Evolutionary conservation across 2,329 filamentous ascomycete species (phyloP).

Genomic region (Cladosporium sp.): DNA sequence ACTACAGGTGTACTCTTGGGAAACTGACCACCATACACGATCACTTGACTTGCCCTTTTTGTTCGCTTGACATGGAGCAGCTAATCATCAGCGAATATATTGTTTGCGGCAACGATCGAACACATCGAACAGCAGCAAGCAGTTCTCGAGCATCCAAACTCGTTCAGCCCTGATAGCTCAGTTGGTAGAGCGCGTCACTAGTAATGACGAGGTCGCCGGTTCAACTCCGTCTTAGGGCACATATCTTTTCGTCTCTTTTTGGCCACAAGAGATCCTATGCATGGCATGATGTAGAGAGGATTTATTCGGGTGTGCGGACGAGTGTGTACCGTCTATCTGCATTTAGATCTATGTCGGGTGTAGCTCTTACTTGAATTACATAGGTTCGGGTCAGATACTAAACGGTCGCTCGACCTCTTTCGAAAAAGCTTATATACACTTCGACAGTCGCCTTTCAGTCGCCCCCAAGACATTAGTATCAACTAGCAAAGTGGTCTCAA

Average conservation of each 20-base stretch:
- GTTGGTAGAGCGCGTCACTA: slow-evolving; percentile 21
- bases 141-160: neutral
- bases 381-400: no score
- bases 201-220: slow-evolving; percentile 21
- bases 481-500: no score
- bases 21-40: neutral
- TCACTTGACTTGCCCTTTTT: neutral
- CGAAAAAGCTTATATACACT: no score
- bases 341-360: no score
- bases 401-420: no score
- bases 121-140: neutral
- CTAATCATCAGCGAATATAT: neutral
- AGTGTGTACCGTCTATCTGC: neutral
- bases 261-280: neutral
- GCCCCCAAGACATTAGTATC: no score
- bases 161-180: slow-evolving; percentile 18
- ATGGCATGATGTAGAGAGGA: neutral
- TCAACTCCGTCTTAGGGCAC: slow-evolving; percentile 20
- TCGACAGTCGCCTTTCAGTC: no score
- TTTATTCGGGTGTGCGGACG: neutral
- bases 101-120: neutral
- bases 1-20: neutral
- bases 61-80: neutral
- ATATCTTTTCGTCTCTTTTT: slow-evolving; percentile 4
- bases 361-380: no score